Evolutionary conservation across 2,329 filamentous ascomycete genomes (phyloP), one percentile per base, ranked within the genome.

Genomic region (Colletotrichum gigasporum): DNA sequence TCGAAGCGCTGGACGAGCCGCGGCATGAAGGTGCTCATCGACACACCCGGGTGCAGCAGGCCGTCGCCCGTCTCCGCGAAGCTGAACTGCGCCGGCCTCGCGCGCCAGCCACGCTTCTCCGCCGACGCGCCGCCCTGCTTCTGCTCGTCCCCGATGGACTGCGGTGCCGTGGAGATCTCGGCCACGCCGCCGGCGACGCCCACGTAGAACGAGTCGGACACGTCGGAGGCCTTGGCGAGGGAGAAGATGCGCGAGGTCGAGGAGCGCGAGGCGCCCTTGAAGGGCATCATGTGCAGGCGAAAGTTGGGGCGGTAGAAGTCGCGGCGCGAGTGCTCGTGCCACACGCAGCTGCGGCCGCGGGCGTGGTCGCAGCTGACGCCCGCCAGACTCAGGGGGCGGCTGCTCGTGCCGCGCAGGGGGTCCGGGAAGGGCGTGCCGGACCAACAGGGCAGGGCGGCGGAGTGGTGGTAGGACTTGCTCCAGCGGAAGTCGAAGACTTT

Each of bases 401-500:
- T 65, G 14, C 20, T 69, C 62, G 37, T 63, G 3, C 70, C 18
- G 64, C 75, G 71, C 14, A 69, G 72, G 1, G 78, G 77, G 11
- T n/a, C 41, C 30, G 75, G 79, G 63, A 70, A 75, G 0, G 83
- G 83, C 5, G 60, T 61, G 4, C 71, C 65, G 6, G 55, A 63
- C 5, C 78, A 75, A 69, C 85, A 87, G 0, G 83, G 76, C 10
- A 86, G 74, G 4, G 77, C 80, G 3, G 78, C 74, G 3, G 82
- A 82, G 72, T 87, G 80, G 57, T 80, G 73, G 67, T 87, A 87
- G n/a, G 58, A 47, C n/a, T 74, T 82, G 0, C 79, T 72, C 74
- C 81, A 83, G 10, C 85, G 83, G 57, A 85, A 84, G 75, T 87
- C 85, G 63, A 87, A 87, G 30, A 86, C 71, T 54, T 83, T 82